These are phyloP conservation scores for Mucor racemosus DNA, from an alignment of 371 early-diverging fungal species.

Conservation along the genomic window DNA sequence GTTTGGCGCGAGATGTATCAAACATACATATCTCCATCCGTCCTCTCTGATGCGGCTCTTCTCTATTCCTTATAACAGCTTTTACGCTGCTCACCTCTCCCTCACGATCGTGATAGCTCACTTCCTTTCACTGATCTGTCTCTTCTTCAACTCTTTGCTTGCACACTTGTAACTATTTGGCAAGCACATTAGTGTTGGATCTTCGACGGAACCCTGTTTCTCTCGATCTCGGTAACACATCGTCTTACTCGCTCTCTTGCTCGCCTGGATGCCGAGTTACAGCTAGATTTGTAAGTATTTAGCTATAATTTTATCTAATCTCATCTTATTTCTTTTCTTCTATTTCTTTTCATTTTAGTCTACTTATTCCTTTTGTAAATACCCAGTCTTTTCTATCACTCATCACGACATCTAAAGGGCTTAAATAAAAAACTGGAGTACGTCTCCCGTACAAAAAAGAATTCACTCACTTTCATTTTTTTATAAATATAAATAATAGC, in stretches of 20 bases:
- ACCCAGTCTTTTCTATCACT: conserved; percentile 16
- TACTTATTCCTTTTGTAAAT: neutral
- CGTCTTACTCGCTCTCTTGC: conserved; percentile 6
- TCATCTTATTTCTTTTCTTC: neutral
- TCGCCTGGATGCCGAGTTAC: conserved; percentile 5
- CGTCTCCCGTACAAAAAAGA: conserved; percentile 12
- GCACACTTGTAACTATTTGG: conserved; percentile 9
- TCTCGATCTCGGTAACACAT: neutral
- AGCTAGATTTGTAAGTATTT: neutral
- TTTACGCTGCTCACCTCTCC: neutral
- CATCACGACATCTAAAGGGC: conserved; percentile 15
- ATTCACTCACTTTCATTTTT: too few species aligned
- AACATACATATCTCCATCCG: neutral
- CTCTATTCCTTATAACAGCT: neutral
- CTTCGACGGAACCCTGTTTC: neutral
- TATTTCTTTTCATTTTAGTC: neutral
- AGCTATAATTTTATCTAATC: neutral
- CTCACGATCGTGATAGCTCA: neutral
- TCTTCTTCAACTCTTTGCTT: conserved; percentile 5
- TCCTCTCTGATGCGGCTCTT: neutral
- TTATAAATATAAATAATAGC: too few species aligned
- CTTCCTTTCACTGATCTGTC: neutral
- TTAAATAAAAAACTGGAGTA: conserved; percentile 12
- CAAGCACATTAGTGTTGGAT: neutral
- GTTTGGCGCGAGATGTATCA: neutral